phyloP scores from a whole-genome alignment of 805 yeast species.

The Komagataella kurtzmanii region DNA sequence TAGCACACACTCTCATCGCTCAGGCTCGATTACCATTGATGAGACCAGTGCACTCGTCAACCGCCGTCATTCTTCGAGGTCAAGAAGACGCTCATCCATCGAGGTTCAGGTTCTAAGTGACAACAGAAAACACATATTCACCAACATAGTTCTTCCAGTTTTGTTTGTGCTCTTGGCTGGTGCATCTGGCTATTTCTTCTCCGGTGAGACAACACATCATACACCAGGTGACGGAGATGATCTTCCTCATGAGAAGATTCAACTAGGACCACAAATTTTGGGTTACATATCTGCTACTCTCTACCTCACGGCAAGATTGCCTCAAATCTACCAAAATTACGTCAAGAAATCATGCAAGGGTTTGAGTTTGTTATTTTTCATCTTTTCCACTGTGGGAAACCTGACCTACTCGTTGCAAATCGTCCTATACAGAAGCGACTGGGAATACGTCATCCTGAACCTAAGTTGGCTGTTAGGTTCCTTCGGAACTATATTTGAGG shows the following conservation, averaged over 20 bases:
- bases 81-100: conserved; percentile 30
- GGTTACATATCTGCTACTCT: conserved; percentile 61
- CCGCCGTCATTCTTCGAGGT: conserved; percentile 3
- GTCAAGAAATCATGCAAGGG: conserved; percentile 73
- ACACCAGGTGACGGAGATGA: conserved; percentile 8
- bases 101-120: conserved; percentile 38
- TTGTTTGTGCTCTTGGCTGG: conserved; percentile 54
- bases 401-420: conserved; percentile 67
- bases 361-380: conserved; percentile 67
- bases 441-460: conserved; percentile 44
- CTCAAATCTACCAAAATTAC: conserved; percentile 78
- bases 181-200: conserved; percentile 39
- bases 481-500: conserved; percentile 66
- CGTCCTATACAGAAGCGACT: conserved; percentile 48
- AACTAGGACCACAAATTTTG: conserved; percentile 46
- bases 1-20: conserved; percentile 3
- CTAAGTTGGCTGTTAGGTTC: conserved; percentile 72
- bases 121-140: conserved; percentile 29
- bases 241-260: conserved; percentile 12
- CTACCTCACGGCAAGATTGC: conserved; percentile 60
- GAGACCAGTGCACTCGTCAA: conserved; percentile 21
- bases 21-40: conserved; percentile 8
- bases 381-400: conserved; percentile 65
- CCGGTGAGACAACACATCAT: conserved; percentile 19
- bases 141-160: conserved; percentile 43